Evolutionary conservation across 306 rosid species (phyloP).

Genomic region (Arachis stenosperma): DNA sequence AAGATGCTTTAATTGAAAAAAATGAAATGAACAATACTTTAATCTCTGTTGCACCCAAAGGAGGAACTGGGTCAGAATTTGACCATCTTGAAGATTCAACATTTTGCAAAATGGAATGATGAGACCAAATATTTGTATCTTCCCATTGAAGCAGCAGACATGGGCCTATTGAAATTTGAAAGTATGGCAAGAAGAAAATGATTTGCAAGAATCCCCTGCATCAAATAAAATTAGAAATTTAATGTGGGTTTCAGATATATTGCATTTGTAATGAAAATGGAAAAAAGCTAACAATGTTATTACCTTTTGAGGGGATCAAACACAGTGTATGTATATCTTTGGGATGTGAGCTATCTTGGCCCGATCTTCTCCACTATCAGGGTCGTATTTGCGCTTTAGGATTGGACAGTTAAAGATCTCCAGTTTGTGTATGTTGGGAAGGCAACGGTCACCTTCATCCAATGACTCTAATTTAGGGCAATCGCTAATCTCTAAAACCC

Average conservation of each 20-base stretch:
- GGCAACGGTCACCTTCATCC: neutral
- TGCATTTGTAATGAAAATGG: neutral
- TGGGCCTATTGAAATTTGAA: neutral
- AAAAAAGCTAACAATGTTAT: neutral
- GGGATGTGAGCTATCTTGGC: slow-evolving; percentile 3
- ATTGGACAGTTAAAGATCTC: accelerated
- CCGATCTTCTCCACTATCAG: neutral
- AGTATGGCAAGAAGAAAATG: neutral
- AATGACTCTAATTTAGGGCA: neutral
- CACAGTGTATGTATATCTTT: accelerated
- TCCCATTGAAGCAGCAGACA: neutral
- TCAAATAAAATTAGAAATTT: neutral
- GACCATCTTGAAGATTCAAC: neutral
- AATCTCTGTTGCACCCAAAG: too few relatives aligned
- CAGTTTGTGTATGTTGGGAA: neutral
- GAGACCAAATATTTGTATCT: neutral
- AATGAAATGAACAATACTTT: too few relatives aligned
- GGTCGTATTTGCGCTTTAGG: neutral
- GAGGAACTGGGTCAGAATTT: too few relatives aligned
- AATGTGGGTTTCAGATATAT: too few relatives aligned
- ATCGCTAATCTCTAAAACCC: accelerated
- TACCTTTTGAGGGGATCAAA: neutral
- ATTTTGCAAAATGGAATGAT: neutral
- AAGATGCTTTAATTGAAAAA: too few relatives aligned
- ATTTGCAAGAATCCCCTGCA: neutral